phyloP scores from a whole-genome alignment of 345 rosid species.

The Anacardium occidentale region DNA sequence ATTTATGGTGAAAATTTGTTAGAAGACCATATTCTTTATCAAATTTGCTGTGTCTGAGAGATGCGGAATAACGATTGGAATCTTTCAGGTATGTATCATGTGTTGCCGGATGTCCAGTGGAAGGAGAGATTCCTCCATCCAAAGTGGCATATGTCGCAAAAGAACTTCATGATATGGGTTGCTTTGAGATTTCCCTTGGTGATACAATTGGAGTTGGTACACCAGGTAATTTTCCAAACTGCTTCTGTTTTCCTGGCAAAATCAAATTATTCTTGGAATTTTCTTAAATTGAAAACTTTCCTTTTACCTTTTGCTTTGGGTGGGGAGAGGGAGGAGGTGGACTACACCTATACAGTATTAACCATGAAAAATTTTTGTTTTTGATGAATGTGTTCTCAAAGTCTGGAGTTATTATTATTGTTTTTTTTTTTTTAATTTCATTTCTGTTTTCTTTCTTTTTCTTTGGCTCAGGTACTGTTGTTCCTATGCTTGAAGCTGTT shows the following conservation, averaged over 20 bases:
- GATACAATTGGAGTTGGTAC: slow-evolving; percentile 94
- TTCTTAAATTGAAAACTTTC: neutral
- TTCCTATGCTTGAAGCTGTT: slow-evolving; percentile 73
- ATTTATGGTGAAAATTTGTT: neutral
- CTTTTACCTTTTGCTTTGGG: neutral
- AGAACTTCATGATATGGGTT: slow-evolving; percentile 88
- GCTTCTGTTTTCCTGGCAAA: neutral
- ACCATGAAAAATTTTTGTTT: neutral
- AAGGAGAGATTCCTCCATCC: slow-evolving; percentile 66
- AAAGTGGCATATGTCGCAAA: slow-evolving; percentile 89
- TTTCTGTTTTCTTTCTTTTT: neutral
- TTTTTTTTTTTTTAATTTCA: neutral
- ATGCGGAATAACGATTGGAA: slow-evolving; percentile 15
- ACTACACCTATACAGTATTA: neutral
- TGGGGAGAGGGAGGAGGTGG: neutral
- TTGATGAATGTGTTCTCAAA: neutral
- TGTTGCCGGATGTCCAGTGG: slow-evolving; percentile 87
- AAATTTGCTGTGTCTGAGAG: neutral
- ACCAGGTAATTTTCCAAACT: slow-evolving; percentile 58
- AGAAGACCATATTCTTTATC: neutral
- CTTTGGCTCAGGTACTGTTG: slow-evolving; percentile 50
- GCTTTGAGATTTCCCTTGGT: slow-evolving; percentile 87
- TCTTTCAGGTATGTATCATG: slow-evolving; percentile 85
- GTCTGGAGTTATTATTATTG: too few species aligned
- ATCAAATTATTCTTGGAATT: neutral